Percentiles rank a stretch among this genome's conserved stretches.
Conservation (phyloP, 805 yeast genomes). For the Teunomyces lycoperdinae region DNA sequence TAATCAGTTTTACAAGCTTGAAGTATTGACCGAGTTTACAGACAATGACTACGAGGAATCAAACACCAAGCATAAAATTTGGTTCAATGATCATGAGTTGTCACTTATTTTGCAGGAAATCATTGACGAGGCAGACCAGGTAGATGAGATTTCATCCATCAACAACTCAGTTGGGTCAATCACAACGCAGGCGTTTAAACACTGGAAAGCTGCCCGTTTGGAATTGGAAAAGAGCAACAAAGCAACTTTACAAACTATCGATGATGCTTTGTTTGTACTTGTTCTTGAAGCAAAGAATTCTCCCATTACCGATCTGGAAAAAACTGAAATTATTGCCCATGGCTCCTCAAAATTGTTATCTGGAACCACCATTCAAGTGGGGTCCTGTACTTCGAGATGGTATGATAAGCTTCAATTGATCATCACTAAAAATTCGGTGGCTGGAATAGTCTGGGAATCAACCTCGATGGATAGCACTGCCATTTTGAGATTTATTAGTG, state of each 20-base stretch:
- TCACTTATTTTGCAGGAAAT: conserved; percentile 43
- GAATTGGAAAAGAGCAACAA: conserved; percentile 41
- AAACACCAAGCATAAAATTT: conserved; percentile 35
- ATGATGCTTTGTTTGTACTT: conserved; percentile 50
- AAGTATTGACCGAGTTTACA: conserved; percentile 40
- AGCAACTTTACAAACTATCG: conserved; percentile 37
- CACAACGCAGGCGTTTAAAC: conserved; percentile 49
- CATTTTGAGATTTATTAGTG: conserved; percentile 54
- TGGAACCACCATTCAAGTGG: conserved; percentile 48
- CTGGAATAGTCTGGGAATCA: conserved; percentile 60
- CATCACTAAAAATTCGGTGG: conserved; percentile 53
- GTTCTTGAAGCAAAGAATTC: conserved; percentile 46
- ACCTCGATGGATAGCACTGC: conserved; percentile 59
- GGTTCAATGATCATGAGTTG: conserved; percentile 54
- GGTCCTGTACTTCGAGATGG: conserved; percentile 59
- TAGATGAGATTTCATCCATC: conserved; percentile 37
- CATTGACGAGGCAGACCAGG: conserved; percentile 32
- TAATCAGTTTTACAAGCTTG: conserved; percentile 50
- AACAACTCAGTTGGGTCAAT: conserved; percentile 51
- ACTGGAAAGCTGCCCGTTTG: conserved; percentile 47
- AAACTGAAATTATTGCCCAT: conserved; percentile 48
- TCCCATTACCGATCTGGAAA: conserved; percentile 47
- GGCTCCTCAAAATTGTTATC: conserved; percentile 45
- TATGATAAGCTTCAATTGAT: conserved; percentile 57
- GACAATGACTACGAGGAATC: conserved; percentile 18